phyloP scores from a whole-genome alignment of 352 stramenopile species.

The Globisporangium heterothallicum region DNA sequence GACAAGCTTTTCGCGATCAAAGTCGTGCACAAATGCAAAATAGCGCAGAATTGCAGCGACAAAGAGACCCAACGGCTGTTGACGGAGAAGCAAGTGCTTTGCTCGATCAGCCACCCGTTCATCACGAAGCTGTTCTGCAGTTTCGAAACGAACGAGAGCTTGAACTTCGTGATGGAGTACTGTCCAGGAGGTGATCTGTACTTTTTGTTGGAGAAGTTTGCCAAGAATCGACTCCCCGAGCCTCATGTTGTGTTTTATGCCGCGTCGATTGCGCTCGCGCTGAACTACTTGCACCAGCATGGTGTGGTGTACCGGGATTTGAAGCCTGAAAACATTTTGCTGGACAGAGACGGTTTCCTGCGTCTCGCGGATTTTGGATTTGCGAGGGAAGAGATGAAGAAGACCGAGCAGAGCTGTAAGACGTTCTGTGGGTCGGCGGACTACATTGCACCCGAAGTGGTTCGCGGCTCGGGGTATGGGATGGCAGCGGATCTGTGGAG shows the following conservation, averaged over 20 bases:
- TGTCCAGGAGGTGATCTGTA: slow-evolving; percentile 96
- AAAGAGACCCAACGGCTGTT: slow-evolving; percentile 76
- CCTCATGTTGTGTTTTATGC: slow-evolving; percentile 94
- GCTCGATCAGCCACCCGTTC: slow-evolving; percentile 94
- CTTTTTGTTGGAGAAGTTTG: slow-evolving; percentile 87
- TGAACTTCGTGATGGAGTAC: slow-evolving; percentile 99
- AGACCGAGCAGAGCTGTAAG: slow-evolving; percentile 55
- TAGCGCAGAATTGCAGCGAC: slow-evolving; percentile 22
- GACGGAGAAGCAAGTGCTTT: slow-evolving; percentile 97
- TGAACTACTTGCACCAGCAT: slow-evolving; percentile 83
- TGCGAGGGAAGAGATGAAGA: slow-evolving; percentile 45
- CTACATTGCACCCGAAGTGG: slow-evolving; percentile 82
- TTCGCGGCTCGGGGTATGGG: slow-evolving; percentile 69
- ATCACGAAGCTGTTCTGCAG: slow-evolving; percentile 96
- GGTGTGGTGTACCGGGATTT: slow-evolving; percentile 87
- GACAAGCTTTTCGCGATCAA: slow-evolving; percentile 65
- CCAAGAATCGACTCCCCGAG: slow-evolving; percentile 92
- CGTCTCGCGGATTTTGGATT: slow-evolving; percentile 84
- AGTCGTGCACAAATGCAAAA: slow-evolving; percentile 70
- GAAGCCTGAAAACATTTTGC: slow-evolving; percentile 89
- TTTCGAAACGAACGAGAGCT: slow-evolving; percentile 87
- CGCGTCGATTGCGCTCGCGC: slow-evolving; percentile 94
- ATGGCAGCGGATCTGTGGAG: slow-evolving; percentile 80
- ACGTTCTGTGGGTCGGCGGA: slow-evolving; percentile 82
- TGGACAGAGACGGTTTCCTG: slow-evolving; percentile 88